These are phyloP conservation scores for Dactylella cylindrospora DNA, from an alignment of 2,329 filamentous ascomycete genomes.

Conservation along the genomic window DNA sequence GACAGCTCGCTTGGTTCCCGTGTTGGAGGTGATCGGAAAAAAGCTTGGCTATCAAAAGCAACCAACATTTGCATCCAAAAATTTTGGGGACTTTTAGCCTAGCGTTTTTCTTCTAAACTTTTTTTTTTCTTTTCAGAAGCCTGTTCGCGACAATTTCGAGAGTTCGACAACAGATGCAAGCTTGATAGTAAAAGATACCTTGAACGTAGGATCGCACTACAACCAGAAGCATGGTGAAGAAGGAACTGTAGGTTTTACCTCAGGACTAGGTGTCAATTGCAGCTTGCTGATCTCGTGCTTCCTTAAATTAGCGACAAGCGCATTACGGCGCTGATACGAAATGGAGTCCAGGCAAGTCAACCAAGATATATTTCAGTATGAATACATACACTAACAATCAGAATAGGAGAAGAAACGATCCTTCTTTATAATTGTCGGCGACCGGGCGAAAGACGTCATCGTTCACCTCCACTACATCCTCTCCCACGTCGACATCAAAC, in stretches of 20 bases:
- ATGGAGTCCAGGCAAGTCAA: slow-evolving; percentile 66
- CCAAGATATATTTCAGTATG: not conserved
- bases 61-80: slow-evolving; percentile 15
- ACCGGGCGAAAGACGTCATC: slow-evolving; percentile 93
- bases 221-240: slow-evolving; percentile 47
- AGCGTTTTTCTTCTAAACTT: slow-evolving; percentile 6
- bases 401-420: slow-evolving; percentile 83
- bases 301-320: slow-evolving; percentile 70
- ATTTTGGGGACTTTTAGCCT: slow-evolving; percentile 38
- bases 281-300: slow-evolving; percentile 21
- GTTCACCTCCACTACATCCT: slow-evolving; percentile 93
- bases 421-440: slow-evolving; percentile 96
- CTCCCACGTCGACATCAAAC: slow-evolving; percentile 82
- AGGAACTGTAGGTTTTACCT: slow-evolving; percentile 47
- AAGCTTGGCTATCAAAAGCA: slow-evolving; percentile 11
- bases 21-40: slow-evolving; percentile 15
- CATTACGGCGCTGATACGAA: slow-evolving; percentile 85
- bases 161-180: too few relatives aligned
- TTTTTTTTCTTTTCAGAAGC: slow-evolving; percentile 5
- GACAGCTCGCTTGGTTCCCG: not conserved
- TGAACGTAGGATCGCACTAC: slow-evolving; percentile 20
- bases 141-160: too few relatives aligned
- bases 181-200: too few relatives aligned
- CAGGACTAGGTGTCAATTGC: not conserved
- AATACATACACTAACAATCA: not conserved